phyloP scores from a whole-genome alignment of 2,329 filamentous ascomycete species.

The Aspergillus neotritici region DNA sequence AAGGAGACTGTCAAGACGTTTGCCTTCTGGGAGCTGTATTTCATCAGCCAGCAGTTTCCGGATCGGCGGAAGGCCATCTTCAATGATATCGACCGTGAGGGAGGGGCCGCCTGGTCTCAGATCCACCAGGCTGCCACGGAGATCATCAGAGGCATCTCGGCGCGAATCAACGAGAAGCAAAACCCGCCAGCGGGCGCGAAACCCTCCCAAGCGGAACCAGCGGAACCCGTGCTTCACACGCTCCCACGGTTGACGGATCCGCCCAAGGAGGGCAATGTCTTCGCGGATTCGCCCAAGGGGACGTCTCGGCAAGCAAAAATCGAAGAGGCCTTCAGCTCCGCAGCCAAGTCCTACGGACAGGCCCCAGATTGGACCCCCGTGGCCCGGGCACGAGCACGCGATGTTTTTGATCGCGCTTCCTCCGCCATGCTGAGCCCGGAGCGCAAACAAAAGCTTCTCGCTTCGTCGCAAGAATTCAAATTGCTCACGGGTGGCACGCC shows the following conservation, averaged over 20 bases:
- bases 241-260: constrained; percentile 48
- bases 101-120: constrained; percentile 76
- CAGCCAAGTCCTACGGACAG: constrained; percentile 44
- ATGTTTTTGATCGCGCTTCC: constrained; percentile 36
- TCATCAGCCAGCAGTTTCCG: constrained; percentile 69
- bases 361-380: constrained; percentile 40
- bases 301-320: constrained; percentile 33
- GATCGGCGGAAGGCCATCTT: constrained; percentile 77
- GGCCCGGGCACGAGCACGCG: constrained; percentile 34
- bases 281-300: constrained; percentile 37
- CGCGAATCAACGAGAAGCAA: constrained; percentile 59
- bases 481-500: constrained; percentile 25
- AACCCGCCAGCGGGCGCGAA: constrained; percentile 37
- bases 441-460: constrained; percentile 33
- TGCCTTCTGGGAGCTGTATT: constrained; percentile 83
- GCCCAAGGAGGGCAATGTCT: constrained; percentile 45
- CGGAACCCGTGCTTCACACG: constrained; percentile 37
- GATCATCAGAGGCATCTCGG: constrained; percentile 61
- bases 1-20: constrained; percentile 73
- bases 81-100: constrained; percentile 76
- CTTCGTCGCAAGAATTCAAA: constrained; percentile 35
- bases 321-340: constrained; percentile 39
- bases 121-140: constrained; percentile 64
- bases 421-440: constrained; percentile 36
- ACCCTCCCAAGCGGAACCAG: constrained; percentile 40